These are phyloP conservation scores for Kodamaea hsintzibuensis DNA, from an alignment of 805 yeast genomes.

Conservation along the genomic window DNA sequence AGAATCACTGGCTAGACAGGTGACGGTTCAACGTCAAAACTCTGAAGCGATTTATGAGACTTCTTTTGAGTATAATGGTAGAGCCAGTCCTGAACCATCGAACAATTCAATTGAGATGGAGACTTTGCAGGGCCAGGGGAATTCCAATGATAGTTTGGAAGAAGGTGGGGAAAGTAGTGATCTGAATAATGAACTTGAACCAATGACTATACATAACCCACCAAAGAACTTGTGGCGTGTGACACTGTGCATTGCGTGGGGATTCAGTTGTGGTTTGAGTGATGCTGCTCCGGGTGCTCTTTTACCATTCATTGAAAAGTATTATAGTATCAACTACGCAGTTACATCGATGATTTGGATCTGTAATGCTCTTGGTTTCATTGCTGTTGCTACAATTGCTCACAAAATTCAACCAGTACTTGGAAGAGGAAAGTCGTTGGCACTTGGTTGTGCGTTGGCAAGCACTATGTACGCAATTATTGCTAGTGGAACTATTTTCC, in stretches of 20 bases:
- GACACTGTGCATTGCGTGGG: conserved; percentile 41
- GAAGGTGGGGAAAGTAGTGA: not conserved
- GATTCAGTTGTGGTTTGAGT: conserved; percentile 43
- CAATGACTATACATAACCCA: conserved; percentile 44
- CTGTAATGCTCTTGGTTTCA: conserved; percentile 56
- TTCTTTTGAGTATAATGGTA: not conserved
- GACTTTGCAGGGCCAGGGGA: not conserved
- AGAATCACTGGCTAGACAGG: not conserved
- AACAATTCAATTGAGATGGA: conserved; percentile 2
- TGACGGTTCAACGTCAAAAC: conserved; percentile 1
- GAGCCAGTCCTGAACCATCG: too few species aligned
- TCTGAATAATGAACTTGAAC: not conserved
- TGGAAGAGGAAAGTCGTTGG: conserved; percentile 42
- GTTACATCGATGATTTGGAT: conserved; percentile 61
- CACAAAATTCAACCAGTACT: conserved; percentile 43
- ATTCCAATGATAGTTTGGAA: not conserved
- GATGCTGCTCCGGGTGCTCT: conserved; percentile 65
- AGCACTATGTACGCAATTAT: conserved; percentile 46
- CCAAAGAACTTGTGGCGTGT: conserved; percentile 45
- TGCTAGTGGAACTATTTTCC: conserved; percentile 50
- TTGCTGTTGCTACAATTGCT: conserved; percentile 50
- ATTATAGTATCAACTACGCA: conserved; percentile 50
- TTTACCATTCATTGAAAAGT: conserved; percentile 52
- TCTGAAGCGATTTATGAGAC: not conserved
- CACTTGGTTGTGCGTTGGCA: conserved; percentile 38